Base-by-base conservation (phyloP, 2,329 filamentous ascomycete species). In the Alternaria postmessia region DNA sequence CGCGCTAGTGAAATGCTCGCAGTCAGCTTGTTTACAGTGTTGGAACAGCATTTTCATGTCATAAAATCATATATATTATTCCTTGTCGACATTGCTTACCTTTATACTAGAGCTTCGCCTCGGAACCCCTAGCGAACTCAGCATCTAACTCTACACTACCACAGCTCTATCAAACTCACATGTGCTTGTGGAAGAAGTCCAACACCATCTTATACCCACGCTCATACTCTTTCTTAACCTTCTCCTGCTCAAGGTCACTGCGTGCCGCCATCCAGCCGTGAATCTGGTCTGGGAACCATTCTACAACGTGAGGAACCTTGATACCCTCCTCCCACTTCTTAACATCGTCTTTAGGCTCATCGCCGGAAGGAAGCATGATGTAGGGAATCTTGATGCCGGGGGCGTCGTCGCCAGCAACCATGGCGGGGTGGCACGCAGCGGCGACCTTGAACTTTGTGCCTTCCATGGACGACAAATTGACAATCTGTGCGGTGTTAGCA, bases 391-490 rank as follows among this genome's bases (percentile, higher is more conserved):
- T 83, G 38, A 88, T 80, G 5, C 80, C 81, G 48, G 82, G 80
- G 3, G 86, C 87, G 65, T 88, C 87, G 28, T 84, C 81, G 14
- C 82, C 82, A 51, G 87, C 86, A 12, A 88, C 81, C 86, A 88
- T 87, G 28, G 86, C 86, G 6, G 87, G 87, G 71, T 88, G 86
- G 64, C 79, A 82, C 26, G 85, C 80, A 9, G 82, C 86, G 3
- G 83, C 86, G 16, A 82, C 85, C 77, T 86, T 87, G 81, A 88
- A 88, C 14, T 75, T 74, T 22, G 84, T 85, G 43, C 81, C 82
- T 57, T 82, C 69, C 54, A 82, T 80, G 4, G 83, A 81, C n/a
- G 81, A 78, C 32, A 88, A 78, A 57, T 84, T 84, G 48, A 85
- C 82, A 65, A 88, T 86, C 82, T 87, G 56, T n/a, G n/a, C 3